Evolutionary conservation across 139 green algal species (phyloP), one percentile per base, ranked within the genome.

Genomic region (Chlorella ohadii): DNA sequence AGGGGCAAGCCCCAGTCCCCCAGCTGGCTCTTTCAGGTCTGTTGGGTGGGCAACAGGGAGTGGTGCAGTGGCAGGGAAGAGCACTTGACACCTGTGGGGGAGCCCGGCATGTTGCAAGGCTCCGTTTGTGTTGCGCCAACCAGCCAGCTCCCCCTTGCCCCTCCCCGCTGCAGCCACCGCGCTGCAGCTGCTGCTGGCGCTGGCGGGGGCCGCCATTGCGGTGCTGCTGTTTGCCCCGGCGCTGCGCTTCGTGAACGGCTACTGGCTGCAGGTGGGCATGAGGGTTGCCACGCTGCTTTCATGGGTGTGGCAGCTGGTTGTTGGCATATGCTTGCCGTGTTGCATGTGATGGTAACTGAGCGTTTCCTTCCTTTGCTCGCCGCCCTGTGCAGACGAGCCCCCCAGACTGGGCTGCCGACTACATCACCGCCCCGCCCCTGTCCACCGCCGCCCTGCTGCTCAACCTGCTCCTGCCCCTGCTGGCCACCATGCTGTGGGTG

Each of bases 191-290:
- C 13, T 56, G 27, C 39, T 88, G 57, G 66, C 77, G 25, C 19
- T 59, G 56, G 44, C 41, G 31, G 66, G 68, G 6, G 85, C 59
- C 12, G 55, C 55, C 31, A 66, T 86, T 33, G 56, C 63, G 4
- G 84, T 81, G 76, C 47, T 70, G 66, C 63, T 88, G 36, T 85
- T 86, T n/a, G 63, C 76, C 17, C 77, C 85, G 16, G 68, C 78
- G 33, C 67, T 86, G 27, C 77, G 85, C 41, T 88, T 88, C 67
- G 67, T 75, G 31, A 71, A 59, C 11, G 64, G 67, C 47, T 83
- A 64, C 55, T 82, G 74, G 39, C 38, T 82, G 12, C 71, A 82
- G 15, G 36, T 72, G 27, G 27, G 73, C 51, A 16, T 51, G 44
- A n/a, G n/a, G n/a, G n/a, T n/a, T n/a, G n/a, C n/a, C n/a, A n/a